phyloP scores from a whole-genome alignment of 2,329 filamentous ascomycete species.

The Pezicula radicicola region DNA sequence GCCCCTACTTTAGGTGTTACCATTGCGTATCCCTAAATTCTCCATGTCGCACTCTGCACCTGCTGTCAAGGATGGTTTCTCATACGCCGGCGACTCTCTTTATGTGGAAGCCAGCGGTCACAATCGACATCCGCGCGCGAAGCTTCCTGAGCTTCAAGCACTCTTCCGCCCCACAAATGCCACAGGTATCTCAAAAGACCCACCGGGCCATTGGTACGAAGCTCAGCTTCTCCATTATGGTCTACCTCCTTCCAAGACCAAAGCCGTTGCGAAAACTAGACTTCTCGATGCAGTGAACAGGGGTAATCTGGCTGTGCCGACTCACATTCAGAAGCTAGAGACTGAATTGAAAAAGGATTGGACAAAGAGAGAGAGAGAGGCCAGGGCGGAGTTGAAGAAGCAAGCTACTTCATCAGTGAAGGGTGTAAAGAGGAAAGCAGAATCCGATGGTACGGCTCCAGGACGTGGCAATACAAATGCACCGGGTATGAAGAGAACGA shows the following conservation, averaged over 20 bases:
- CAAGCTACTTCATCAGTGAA: too few relatives aligned
- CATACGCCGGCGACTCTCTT: constrained; percentile 39
- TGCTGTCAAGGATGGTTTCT: constrained; percentile 35
- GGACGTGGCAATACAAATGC: too few relatives aligned
- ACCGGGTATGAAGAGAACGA: too few relatives aligned
- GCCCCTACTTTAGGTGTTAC: too few relatives aligned
- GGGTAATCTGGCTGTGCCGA: constrained; percentile 45
- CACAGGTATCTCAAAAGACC: constrained; percentile 42
- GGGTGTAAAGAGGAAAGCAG: too few relatives aligned
- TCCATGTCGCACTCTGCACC: constrained; percentile 15
- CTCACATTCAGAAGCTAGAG: constrained; percentile 46
- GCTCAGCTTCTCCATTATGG: constrained; percentile 63
- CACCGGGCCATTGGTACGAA: constrained; percentile 58
- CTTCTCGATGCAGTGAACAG: constrained; percentile 53
- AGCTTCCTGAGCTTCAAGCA: constrained; percentile 37
- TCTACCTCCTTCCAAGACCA: constrained; percentile 51
- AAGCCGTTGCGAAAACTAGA: constrained; percentile 55
- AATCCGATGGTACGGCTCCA: too few relatives aligned
- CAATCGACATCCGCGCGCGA: constrained; percentile 44
- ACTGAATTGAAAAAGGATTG: constrained; percentile 55
- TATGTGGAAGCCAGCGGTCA: constrained; percentile 40
- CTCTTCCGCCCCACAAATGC: constrained; percentile 7
- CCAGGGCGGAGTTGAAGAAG: too few relatives aligned
- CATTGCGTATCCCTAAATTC: too few relatives aligned
- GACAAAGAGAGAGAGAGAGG: constrained; percentile 18